A percentile compares a stretch with the other conserved stretches of the same genome.
phyloP scores from a whole-genome alignment of 2,329 filamentous ascomycete species.

The Fusarium buharicum region DNA sequence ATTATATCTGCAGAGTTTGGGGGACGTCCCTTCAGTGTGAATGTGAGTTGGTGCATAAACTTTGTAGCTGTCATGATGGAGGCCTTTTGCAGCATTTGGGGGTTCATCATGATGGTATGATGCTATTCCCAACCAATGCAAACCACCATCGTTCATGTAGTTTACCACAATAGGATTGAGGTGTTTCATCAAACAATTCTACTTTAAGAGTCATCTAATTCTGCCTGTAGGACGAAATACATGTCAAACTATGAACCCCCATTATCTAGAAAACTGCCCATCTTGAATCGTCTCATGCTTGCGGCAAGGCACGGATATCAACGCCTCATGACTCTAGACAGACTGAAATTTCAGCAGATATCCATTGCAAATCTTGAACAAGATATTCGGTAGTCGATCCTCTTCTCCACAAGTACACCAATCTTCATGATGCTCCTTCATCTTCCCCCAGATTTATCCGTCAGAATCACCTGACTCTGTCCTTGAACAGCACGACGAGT shows the following conservation, averaged over 20 bases:
- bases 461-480: constrained; percentile 21
- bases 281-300: constrained; percentile 2
- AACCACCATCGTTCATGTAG: background rate
- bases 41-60: background rate
- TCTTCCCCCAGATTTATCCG: constrained; percentile 9
- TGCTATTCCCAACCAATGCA: constrained; percentile 1
- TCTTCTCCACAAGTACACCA: constrained; percentile 5
- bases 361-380: constrained; percentile 1
- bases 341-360: background rate
- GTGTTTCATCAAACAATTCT: background rate
- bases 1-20: background rate
- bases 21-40: background rate
- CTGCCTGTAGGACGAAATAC: no score
- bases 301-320: constrained; percentile 26
- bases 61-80: constrained; percentile 1
- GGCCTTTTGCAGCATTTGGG: constrained; percentile 14
- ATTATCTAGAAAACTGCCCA: constrained; percentile 4
- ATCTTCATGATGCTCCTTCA: constrained; percentile 1
- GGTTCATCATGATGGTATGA: constrained; percentile 3
- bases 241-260: background rate
- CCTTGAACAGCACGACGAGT: constrained; percentile 19
- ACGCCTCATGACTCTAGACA: constrained; percentile 10
- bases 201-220: background rate
- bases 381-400: background rate
- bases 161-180: background rate